Conservation (phyloP, 202 grass and related monocot species). For the Cymbopogon flexuosus region DNA sequence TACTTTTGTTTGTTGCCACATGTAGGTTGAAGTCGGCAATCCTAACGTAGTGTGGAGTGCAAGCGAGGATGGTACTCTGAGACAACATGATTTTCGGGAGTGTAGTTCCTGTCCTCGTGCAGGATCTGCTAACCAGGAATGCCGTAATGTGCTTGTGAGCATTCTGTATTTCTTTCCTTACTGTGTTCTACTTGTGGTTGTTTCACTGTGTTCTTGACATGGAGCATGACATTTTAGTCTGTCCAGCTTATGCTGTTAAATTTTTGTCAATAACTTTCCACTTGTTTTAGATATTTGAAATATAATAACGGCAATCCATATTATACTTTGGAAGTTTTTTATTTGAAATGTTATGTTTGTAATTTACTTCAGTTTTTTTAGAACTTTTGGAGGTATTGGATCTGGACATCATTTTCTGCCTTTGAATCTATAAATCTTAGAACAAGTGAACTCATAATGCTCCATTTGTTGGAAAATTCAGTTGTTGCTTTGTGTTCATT, state of each 20-base stretch:
- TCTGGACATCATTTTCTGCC: neutral
- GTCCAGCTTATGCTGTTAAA: neutral
- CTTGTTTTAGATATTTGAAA: neutral
- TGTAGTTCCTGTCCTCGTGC: constrained; percentile 71
- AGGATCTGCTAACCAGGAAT: constrained; percentile 80
- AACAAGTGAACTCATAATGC: neutral
- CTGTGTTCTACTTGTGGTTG: constrained; percentile 30
- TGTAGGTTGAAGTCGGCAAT: constrained; percentile 85
- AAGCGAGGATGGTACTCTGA: constrained; percentile 93
- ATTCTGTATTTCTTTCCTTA: neutral
- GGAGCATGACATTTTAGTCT: neutral
- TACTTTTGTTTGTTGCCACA: constrained; percentile 25
- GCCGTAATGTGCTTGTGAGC: constrained; percentile 84
- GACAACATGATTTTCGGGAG: constrained; percentile 93
- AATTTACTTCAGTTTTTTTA: neutral
- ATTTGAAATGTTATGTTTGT: neutral
- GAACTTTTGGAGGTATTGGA: neutral
- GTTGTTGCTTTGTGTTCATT: neutral
- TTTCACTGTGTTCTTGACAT: constrained; percentile 16
- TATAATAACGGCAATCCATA: neutral
- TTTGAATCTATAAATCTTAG: neutral
- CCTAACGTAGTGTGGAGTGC: constrained; percentile 95
- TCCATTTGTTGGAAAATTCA: constrained; percentile 20
- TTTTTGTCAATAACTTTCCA: neutral
- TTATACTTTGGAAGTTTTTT: neutral